A percentile compares a stretch with the other conserved stretches of the same genome.
Evolutionary conservation across 345 rosid species (phyloP).

Genomic region (Schrenkiella parvula): DNA sequence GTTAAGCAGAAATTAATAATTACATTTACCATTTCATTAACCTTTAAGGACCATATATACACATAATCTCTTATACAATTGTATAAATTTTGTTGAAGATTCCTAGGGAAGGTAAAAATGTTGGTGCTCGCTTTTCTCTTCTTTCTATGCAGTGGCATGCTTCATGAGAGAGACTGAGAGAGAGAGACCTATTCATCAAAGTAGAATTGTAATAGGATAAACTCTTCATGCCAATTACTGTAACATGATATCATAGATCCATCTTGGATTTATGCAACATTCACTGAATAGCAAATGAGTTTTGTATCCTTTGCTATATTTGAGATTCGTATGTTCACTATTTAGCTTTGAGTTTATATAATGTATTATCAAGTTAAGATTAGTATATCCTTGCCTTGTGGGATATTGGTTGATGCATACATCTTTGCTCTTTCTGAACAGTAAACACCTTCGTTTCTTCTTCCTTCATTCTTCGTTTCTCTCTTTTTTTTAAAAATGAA

Average conservation of each 20-base stretch:
- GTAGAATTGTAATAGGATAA: conserved; percentile 1
- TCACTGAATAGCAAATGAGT: background rate
- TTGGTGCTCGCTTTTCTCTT: conserved; percentile 24
- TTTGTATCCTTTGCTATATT: conserved; percentile 1
- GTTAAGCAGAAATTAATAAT: background rate
- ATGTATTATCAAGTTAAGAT: conserved; percentile 1
- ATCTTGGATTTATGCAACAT: background rate
- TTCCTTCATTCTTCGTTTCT: conserved; percentile 2
- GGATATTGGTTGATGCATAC: background rate
- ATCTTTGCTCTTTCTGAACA: background rate
- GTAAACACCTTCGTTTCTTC: conserved; percentile 12
- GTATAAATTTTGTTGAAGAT: conserved; percentile 20
- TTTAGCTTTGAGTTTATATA: background rate
- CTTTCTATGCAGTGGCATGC: conserved; percentile 30
- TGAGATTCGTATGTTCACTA: background rate
- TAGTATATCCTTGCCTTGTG: conserved; percentile 1
- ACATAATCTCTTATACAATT: background rate
- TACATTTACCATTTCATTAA: background rate
- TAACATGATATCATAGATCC: background rate
- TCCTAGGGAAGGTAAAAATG: conserved; percentile 28
- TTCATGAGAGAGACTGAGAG: conserved; percentile 15
- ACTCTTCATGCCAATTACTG: background rate
- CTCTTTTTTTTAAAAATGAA: conserved; percentile 4
- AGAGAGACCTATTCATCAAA: conserved; percentile 9
- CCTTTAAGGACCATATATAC: background rate